These are phyloP conservation scores for Saxophila tyrrhenica DNA, from an alignment of 495 filamentous ascomycete species.

Conservation along the genomic window DNA sequence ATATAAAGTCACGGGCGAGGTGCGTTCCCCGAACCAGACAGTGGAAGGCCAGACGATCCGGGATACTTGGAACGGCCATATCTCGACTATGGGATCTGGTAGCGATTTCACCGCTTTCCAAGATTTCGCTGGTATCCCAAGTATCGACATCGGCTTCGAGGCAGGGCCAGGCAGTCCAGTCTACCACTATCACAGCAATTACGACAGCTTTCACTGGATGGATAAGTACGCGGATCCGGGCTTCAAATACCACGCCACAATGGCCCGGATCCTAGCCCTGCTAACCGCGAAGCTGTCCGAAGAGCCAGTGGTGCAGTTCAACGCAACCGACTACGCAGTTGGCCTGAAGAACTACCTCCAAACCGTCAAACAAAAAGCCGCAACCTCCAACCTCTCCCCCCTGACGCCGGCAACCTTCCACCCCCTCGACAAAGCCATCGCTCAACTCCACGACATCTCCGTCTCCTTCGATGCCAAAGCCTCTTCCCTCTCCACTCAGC, in stretches of 20 bases:
- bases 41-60: conserved; percentile 52
- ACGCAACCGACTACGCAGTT: conserved; percentile 32
- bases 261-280: conserved; percentile 46
- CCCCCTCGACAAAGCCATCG: conserved; percentile 38
- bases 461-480: conserved; percentile 41
- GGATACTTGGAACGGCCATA: conserved; percentile 48
- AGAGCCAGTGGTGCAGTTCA: conserved; percentile 30
- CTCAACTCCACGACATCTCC: conserved; percentile 36
- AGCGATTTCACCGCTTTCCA: conserved; percentile 69
- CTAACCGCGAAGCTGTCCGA: conserved; percentile 32
- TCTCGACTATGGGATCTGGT: conserved; percentile 57
- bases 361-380: conserved; percentile 32
- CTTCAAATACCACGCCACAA: conserved; percentile 50
- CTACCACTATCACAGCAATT: conserved; percentile 72
- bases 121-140: conserved; percentile 58
- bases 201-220: conserved; percentile 70
- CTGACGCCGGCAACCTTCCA: conserved; percentile 27
- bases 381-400: not conserved
- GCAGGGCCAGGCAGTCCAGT: conserved; percentile 35
- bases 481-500: conserved; percentile 19
- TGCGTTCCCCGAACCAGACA: conserved; percentile 69
- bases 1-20: conserved; percentile 52
- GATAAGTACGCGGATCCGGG: conserved; percentile 51
- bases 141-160: conserved; percentile 49
- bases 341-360: conserved; percentile 39